These are phyloP conservation scores for Bretziella fagacearum DNA, from an alignment of 2,329 filamentous ascomycete genomes.

Conservation along the genomic window DNA sequence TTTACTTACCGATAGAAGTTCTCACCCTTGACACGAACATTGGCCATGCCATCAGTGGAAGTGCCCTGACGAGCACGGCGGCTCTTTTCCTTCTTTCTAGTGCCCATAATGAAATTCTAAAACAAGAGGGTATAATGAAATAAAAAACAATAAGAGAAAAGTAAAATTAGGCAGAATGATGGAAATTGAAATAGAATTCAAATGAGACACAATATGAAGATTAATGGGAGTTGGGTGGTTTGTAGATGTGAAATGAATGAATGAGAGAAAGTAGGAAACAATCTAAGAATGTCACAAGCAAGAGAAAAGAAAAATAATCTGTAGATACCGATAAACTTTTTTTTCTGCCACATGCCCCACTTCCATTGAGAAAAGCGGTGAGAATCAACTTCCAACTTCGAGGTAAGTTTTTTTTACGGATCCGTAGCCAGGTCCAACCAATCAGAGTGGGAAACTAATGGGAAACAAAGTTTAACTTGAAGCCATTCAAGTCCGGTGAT, in stretches of 20 bases:
- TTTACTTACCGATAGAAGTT: conserved; percentile 74
- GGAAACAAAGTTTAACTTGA: too few species aligned
- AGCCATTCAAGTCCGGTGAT: too few species aligned
- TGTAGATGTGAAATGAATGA: neutral
- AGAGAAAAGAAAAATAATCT: conserved; percentile 1
- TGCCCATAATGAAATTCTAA: conserved; percentile 46
- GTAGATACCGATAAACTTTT: conserved; percentile 15
- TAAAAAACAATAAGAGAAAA: conserved; percentile 9
- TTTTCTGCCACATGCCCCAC: conserved; percentile 20
- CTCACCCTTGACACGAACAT: conserved; percentile 88
- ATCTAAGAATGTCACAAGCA: neutral
- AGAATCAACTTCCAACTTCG: too few species aligned
- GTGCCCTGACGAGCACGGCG: conserved; percentile 76
- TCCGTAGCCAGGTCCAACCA: neutral
- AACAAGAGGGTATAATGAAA: conserved; percentile 12
- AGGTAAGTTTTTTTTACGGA: neutral
- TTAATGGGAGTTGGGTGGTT: neutral
- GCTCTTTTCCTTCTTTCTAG: conserved; percentile 75
- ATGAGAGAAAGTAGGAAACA: neutral
- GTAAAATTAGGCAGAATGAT: conserved; percentile 5
- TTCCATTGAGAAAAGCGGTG: conserved; percentile 9
- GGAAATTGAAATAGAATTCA: neutral
- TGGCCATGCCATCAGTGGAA: conserved; percentile 69
- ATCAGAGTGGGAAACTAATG: conserved; percentile 3
- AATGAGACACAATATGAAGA: neutral